A percentile compares a stretch with the other conserved stretches of the same genome.
These are phyloP conservation scores for Lathyrus oleraceus DNA, from an alignment of 306 rosid species.

Conservation along the genomic window DNA sequence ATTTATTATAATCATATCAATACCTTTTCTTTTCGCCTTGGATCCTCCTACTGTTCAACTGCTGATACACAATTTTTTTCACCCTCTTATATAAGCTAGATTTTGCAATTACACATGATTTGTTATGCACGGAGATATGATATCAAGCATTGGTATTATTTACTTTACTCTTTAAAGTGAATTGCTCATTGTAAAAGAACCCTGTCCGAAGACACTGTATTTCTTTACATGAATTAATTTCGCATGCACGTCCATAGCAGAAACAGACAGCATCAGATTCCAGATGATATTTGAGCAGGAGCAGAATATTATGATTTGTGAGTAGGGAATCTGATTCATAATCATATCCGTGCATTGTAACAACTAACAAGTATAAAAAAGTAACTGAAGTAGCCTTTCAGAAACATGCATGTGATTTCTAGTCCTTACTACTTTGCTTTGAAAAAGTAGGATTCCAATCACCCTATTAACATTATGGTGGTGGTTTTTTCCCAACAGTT, in stretches of 20 bases:
- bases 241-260: constrained; percentile 14
- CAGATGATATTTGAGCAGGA: constrained; percentile 26
- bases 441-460: constrained; percentile 33
- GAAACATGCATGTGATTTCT: constrained; percentile 29
- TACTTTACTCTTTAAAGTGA: too few species aligned
- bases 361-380: constrained; percentile 4
- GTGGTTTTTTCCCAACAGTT: constrained; percentile 13
- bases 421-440: constrained; percentile 7
- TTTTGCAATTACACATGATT: too few species aligned
- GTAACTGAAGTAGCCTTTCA: constrained; percentile 35
- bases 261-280: constrained; percentile 56
- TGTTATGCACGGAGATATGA: too few species aligned
- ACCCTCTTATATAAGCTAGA: not conserved
- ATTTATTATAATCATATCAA: not conserved
- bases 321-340: constrained; percentile 54
- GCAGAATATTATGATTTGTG: constrained; percentile 39
- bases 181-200: too few species aligned
- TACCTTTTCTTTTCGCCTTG: not conserved
- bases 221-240: not conserved
- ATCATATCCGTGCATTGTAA: constrained; percentile 30
- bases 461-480: constrained; percentile 11
- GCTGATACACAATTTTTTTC: not conserved
- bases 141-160: too few species aligned
- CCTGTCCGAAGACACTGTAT: not conserved
- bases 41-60: not conserved